Percentiles rank a stretch among this genome's conserved stretches.
These are phyloP conservation scores for Saccharomyces mikatae DNA, from an alignment of 805 yeast species.

Conservation along the genomic window DNA sequence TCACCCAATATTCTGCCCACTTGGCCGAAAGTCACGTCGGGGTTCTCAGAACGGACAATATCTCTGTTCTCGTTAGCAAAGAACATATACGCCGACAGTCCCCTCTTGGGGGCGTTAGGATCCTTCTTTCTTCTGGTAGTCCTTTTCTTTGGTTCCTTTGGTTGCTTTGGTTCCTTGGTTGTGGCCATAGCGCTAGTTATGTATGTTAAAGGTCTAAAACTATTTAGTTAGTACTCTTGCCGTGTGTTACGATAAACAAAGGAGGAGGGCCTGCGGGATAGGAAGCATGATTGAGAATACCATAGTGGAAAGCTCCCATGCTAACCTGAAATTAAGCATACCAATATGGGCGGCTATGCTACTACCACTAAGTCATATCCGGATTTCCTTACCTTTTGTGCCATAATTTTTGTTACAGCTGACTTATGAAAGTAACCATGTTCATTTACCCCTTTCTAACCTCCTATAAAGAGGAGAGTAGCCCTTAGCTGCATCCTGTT, in stretches of 20 bases:
- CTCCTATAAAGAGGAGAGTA: background rate
- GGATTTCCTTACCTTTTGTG: background rate
- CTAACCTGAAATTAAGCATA: background rate
- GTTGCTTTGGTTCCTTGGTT: constrained; percentile 69
- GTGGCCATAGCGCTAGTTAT: constrained; percentile 43
- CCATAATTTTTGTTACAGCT: background rate
- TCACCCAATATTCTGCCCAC: constrained; percentile 94
- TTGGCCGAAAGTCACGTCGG: constrained; percentile 91
- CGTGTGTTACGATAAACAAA: background rate
- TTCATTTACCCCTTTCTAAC: background rate
- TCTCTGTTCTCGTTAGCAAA: constrained; percentile 97
- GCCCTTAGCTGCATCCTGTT: background rate
- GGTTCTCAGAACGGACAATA: constrained; percentile 89
- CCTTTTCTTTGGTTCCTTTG: constrained; percentile 56
- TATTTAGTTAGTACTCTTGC: constrained; percentile 1
- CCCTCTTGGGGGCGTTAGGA: constrained; percentile 99
- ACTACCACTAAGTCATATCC: background rate
- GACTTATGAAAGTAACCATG: background rate
- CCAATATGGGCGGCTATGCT: background rate
- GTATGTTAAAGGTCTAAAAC: background rate
- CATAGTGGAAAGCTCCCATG: background rate
- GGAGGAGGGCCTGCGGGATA: background rate
- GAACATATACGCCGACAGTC: constrained; percentile 97
- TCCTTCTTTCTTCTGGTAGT: constrained; percentile 49
- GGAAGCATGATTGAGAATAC: background rate